Evolutionary conservation across 1,139 yeast species (phyloP), one percentile per base, ranked within the genome.

Genomic region (Zygoascus sp.): DNA sequence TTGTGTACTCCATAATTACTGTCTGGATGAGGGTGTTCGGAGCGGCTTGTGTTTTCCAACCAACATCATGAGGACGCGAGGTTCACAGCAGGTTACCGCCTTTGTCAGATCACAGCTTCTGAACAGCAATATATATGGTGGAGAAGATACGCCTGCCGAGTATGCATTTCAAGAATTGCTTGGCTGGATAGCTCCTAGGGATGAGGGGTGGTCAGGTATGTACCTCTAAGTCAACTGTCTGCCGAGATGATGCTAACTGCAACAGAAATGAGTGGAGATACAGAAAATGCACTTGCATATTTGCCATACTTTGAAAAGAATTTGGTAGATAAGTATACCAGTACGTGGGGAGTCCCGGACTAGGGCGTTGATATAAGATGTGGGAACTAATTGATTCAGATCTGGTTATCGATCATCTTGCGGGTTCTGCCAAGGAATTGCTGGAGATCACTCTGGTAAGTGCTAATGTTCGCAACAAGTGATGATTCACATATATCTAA

Each of bases 51-150:
- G 38, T 34, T 17, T 34, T 17, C 13, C 6, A 17, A 9, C 38
- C 9, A 7, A 11, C 38, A 38, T 10, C 22, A 38, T 38, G 41
- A 27, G 41, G 16, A 13, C 32, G 8, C 27, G 41, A 13, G 41
- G 41, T 2, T 38, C 32, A 25, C 21, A 20, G 22, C 11, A 27
- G 21, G 41, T 38, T 8, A 10, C 25, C 8, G 20, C 15, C 21
- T 16, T 15, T 17, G 30, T 38, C 22, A 25, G 21, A 17, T 15
- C 28, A 13, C 32, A 25, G 19, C 32, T 17, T 16, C 28, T 23
- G 27, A 7, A 11, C 7, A n/a, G 32, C 11, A 23, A 17, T 10
- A 19, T 16, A 3, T 23, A 38, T 10, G 41, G 3, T 3, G 34
- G 30, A n/a, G 20, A 25, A n/a, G 41, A 23, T 10, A 16, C 19